A percentile compares a stretch with the other conserved stretches of the same genome.
phyloP scores from a whole-genome alignment of 495 filamentous ascomycete genomes.

The Cladorrhinum samala region DNA sequence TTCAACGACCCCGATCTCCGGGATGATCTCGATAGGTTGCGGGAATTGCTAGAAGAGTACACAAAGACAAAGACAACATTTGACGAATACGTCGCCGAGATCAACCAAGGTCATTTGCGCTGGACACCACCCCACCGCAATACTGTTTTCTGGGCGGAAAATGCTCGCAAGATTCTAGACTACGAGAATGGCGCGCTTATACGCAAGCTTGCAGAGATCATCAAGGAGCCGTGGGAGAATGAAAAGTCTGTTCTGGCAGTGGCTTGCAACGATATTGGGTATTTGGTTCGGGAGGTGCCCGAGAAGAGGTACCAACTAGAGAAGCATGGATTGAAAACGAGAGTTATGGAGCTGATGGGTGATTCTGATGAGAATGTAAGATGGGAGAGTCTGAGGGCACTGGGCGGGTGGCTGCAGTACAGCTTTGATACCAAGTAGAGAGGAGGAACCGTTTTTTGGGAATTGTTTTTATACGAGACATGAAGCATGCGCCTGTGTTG shows the following conservation, averaged over 20 bases:
- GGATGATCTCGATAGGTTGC: slow-evolving; percentile 73
- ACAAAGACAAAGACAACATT: slow-evolving; percentile 96
- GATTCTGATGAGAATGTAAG: slow-evolving; percentile 83
- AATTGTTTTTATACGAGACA: neutral
- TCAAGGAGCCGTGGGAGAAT: slow-evolving; percentile 78
- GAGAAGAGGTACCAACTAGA: slow-evolving; percentile 79
- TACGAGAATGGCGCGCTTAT: slow-evolving; percentile 71
- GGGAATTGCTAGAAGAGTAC: slow-evolving; percentile 82
- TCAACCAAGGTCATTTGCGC: slow-evolving; percentile 80
- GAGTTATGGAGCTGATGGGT: slow-evolving; percentile 94
- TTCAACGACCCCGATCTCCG: slow-evolving; percentile 83
- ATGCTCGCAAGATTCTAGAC: slow-evolving; percentile 88
- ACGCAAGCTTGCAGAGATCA: slow-evolving; percentile 79
- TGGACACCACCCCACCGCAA: slow-evolving; percentile 96
- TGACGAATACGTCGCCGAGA: slow-evolving; percentile 87
- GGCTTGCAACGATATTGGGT: slow-evolving; percentile 89
- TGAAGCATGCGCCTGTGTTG: neutral
- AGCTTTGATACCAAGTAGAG: slow-evolving; percentile 60
- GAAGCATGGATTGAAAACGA: slow-evolving; percentile 80
- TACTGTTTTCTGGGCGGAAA: slow-evolving; percentile 87
- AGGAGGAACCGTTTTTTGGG: neutral
- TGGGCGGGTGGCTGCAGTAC: slow-evolving; percentile 91
- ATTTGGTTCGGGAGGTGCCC: slow-evolving; percentile 81
- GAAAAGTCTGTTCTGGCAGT: slow-evolving; percentile 96
- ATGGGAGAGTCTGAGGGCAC: slow-evolving; percentile 90